phyloP scores from a whole-genome alignment of 176 grass and related monocot genomes.

The Eleusine indica region DNA sequence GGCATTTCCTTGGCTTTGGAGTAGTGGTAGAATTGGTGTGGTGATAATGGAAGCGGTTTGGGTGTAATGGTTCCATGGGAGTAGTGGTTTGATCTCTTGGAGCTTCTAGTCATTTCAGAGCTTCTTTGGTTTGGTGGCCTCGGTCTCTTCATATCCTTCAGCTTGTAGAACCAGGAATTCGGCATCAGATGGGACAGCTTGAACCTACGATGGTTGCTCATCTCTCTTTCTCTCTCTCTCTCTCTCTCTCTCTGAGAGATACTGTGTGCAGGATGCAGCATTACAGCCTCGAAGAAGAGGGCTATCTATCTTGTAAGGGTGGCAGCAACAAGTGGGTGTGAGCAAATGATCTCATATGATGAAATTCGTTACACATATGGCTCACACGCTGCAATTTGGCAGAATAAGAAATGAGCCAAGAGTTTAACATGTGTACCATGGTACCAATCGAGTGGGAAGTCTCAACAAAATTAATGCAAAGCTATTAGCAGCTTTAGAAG shows the following conservation, averaged over 20 bases:
- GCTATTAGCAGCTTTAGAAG: slow-evolving; percentile 24
- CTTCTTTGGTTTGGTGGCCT: slow-evolving; percentile 31
- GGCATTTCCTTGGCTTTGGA: slow-evolving; percentile 22
- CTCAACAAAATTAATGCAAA: slow-evolving; percentile 12
- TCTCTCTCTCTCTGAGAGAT: neutral
- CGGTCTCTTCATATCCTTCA: slow-evolving; percentile 56
- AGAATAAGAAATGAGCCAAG: slow-evolving; percentile 27
- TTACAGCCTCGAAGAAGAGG: neutral
- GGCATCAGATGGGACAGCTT: slow-evolving; percentile 50
- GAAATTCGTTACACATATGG: neutral
- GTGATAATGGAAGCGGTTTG: slow-evolving; percentile 32
- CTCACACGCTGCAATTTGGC: neutral
- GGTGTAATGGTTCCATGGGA: slow-evolving; percentile 42
- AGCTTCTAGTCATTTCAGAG: neutral
- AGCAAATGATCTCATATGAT: neutral
- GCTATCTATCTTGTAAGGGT: slow-evolving; percentile 20
- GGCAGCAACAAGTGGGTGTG: slow-evolving; percentile 15
- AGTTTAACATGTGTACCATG: slow-evolving; percentile 17
- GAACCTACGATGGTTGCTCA: slow-evolving; percentile 50
- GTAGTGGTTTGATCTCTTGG: slow-evolving; percentile 38
- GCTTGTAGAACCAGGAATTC: slow-evolving; percentile 67
- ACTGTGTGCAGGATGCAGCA: slow-evolving; percentile 8
- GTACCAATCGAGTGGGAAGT: neutral
- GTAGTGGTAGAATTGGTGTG: slow-evolving; percentile 43
- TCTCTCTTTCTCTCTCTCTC: slow-evolving; percentile 30